Conservation (phyloP, 805 yeast species). For the Brettanomyces sp. region DNA sequence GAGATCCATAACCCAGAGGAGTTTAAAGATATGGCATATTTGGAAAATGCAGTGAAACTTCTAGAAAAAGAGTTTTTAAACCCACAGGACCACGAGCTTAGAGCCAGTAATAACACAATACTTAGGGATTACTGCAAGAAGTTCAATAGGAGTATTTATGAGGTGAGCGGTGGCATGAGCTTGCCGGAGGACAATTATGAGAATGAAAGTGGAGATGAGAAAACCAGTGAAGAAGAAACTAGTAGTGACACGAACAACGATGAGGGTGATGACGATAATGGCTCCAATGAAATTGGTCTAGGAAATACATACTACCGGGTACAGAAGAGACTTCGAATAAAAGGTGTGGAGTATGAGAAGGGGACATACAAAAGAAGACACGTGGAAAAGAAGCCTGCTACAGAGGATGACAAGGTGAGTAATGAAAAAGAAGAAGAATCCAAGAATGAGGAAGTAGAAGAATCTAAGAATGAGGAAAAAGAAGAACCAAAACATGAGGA, state of each 20-base stretch:
- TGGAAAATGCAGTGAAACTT: slow-evolving; percentile 4
- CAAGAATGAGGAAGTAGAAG: neutral
- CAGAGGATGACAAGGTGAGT: neutral
- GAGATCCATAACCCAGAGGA: slow-evolving; percentile 5
- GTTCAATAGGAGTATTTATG: slow-evolving; percentile 15
- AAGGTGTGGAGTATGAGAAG: slow-evolving; percentile 8
- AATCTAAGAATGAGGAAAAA: neutral
- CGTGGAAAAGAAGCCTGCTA: neutral
- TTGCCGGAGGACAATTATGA: slow-evolving; percentile 10
- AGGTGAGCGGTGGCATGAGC: slow-evolving; percentile 15
- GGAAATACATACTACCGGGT: slow-evolving; percentile 12
- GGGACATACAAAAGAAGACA: slow-evolving; percentile 7
- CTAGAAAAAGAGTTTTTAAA: slow-evolving; percentile 16
- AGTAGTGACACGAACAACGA: neutral
- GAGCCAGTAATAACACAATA: slow-evolving; percentile 12
- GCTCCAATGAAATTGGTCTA: slow-evolving; percentile 3
- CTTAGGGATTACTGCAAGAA: slow-evolving; percentile 10
- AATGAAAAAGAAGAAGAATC: neutral
- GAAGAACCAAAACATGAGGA: neutral
- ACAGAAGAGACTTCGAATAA: slow-evolving; percentile 7
- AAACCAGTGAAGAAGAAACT: slow-evolving; percentile 4
- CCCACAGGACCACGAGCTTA: slow-evolving; percentile 11
- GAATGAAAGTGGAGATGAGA: slow-evolving; percentile 5
- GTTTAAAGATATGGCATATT: slow-evolving; percentile 5
- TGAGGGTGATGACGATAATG: slow-evolving; percentile 4